A percentile compares a stretch with the other conserved stretches of the same genome.
Evolutionary conservation across 2,329 filamentous ascomycete genomes (phyloP).

Genomic region (Torrubiella hemipterigena): DNA sequence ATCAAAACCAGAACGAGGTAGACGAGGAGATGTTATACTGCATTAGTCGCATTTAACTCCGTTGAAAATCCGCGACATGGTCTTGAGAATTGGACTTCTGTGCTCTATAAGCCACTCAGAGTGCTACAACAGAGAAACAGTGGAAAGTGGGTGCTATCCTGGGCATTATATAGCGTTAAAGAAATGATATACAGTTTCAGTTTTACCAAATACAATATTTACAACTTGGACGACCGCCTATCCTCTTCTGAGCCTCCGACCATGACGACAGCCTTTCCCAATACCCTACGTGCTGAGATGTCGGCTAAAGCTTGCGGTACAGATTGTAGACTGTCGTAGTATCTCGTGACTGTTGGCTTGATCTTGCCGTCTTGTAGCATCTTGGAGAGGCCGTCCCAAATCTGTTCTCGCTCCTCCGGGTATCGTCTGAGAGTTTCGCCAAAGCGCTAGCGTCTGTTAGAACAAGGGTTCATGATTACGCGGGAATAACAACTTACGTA

Average conservation of each 20-base stretch:
- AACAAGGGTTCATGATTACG: background rate
- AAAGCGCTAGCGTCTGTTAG: conserved; percentile 29
- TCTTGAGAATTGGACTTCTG: no score
- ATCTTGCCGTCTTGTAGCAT: conserved; percentile 34
- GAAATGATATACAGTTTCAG: background rate
- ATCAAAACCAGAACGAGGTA: no score
- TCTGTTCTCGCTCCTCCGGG: conserved; percentile 30
- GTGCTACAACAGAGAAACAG: no score
- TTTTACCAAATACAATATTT: background rate
- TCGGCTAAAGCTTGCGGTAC: conserved; percentile 38
- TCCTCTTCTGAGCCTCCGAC: conserved; percentile 8
- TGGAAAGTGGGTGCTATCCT: no score
- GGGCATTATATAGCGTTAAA: background rate
- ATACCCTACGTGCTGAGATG: conserved; percentile 34
- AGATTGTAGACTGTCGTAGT: conserved; percentile 36
- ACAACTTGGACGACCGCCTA: conserved; percentile 3
- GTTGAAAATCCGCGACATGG: no score
- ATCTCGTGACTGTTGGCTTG: conserved; percentile 36
- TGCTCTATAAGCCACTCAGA: no score
- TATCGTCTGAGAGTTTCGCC: conserved; percentile 41
- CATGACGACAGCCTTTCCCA: conserved; percentile 45
- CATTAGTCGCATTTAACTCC: no score
- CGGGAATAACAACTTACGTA: conserved; percentile 25
- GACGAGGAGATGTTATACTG: no score
- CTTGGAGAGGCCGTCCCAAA: conserved; percentile 38